phyloP scores from a whole-genome alignment of 2,329 filamentous ascomycete genomes.

The Aspergillus fructus region DNA sequence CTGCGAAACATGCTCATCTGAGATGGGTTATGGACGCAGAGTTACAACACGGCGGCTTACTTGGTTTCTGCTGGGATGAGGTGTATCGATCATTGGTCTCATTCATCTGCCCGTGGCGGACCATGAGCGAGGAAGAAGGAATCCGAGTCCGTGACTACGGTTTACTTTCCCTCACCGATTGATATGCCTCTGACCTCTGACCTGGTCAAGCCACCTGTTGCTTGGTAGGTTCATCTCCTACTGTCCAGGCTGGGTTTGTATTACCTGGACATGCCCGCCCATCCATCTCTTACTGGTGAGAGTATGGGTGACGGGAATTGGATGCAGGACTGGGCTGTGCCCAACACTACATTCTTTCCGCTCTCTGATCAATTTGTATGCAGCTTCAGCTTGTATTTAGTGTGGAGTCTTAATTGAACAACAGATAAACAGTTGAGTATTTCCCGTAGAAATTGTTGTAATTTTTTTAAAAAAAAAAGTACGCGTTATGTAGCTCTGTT shows the following conservation, averaged over 20 bases:
- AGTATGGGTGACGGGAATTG: conserved; percentile 41
- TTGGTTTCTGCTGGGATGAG: neutral
- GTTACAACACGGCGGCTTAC: conserved; percentile 11
- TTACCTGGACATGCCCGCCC: conserved; percentile 37
- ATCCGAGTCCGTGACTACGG: conserved; percentile 35
- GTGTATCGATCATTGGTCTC: conserved; percentile 4
- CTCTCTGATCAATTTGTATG: conserved; percentile 16
- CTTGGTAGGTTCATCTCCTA: conserved; percentile 56
- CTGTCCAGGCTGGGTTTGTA: conserved; percentile 48
- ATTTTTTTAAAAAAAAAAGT: no score
- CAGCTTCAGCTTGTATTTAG: conserved; percentile 23
- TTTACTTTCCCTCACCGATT: conserved; percentile 9
- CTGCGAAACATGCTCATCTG: conserved; percentile 33
- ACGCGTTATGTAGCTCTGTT: no score
- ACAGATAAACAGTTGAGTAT: conserved; percentile 5
- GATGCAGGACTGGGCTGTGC: conserved; percentile 51
- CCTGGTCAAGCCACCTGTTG: conserved; percentile 4
- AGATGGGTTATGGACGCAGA: conserved; percentile 31
- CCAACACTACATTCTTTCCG: conserved; percentile 25
- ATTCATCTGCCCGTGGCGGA: conserved; percentile 29
- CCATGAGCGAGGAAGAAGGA: conserved; percentile 27
- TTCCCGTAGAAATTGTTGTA: neutral
- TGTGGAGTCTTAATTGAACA: conserved; percentile 23
- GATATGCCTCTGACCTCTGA: neutral
- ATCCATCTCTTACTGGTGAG: conserved; percentile 30